Conservation (phyloP, 768 basidiomycete species). For the Suillus variegatus region DNA sequence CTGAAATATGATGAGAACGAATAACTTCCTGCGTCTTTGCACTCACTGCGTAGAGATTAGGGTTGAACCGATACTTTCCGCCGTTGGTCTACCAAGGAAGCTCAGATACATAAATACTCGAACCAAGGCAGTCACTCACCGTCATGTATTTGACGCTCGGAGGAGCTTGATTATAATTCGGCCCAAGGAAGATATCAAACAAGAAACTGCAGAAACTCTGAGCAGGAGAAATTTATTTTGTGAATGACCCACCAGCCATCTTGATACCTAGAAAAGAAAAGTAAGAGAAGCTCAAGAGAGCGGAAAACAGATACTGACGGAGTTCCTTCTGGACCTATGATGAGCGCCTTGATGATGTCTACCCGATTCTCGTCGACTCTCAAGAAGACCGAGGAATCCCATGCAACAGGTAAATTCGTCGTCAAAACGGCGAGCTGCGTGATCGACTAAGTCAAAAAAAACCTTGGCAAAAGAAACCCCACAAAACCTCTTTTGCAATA, state of each 20-base stretch:
- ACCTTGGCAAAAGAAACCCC: not conserved
- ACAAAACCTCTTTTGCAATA: slow-evolving; percentile 88
- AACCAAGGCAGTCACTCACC: slow-evolving; percentile 29
- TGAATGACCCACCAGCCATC: slow-evolving; percentile 76
- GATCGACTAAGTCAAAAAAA: slow-evolving; percentile 15
- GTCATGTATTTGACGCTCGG: slow-evolving; percentile 75
- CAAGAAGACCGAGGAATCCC: slow-evolving; percentile 93
- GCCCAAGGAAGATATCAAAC: slow-evolving; percentile 93
- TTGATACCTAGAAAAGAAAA: slow-evolving; percentile 57
- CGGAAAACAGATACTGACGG: slow-evolving; percentile 56
- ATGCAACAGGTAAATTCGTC: slow-evolving; percentile 91
- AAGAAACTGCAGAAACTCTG: slow-evolving; percentile 47
- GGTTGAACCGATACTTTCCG: slow-evolving; percentile 90
- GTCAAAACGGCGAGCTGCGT: slow-evolving; percentile 88
- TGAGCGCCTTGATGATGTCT: slow-evolving; percentile 89
- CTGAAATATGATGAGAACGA: slow-evolving; percentile 33
- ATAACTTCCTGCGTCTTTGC: not conserved
- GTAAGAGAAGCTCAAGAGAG: slow-evolving; percentile 8
- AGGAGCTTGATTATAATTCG: slow-evolving; percentile 85
- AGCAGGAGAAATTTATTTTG: not conserved
- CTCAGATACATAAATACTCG: not conserved
- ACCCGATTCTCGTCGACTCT: slow-evolving; percentile 91
- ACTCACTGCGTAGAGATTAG: slow-evolving; percentile 87
- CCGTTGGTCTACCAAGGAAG: slow-evolving; percentile 69
- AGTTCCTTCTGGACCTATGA: slow-evolving; percentile 91